phyloP scores from a whole-genome alignment of 2,329 filamentous ascomycete species.

The Fusarium sp. region DNA sequence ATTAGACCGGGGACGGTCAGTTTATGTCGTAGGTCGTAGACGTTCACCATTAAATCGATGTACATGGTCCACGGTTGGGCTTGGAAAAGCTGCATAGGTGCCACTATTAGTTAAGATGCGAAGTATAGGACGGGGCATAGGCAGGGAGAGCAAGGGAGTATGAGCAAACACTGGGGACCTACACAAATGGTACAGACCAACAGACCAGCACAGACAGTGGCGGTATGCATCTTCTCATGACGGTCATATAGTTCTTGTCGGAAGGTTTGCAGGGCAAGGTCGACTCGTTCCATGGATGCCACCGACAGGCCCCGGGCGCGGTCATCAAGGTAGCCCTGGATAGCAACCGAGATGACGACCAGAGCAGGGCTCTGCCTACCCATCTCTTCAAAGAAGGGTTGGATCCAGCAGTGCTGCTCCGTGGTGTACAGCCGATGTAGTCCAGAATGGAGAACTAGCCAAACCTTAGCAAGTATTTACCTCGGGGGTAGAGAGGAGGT shows the following conservation, averaged over 20 bases:
- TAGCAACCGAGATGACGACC: constrained; percentile 32
- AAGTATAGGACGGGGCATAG: neutral
- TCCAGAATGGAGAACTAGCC: constrained; percentile 32
- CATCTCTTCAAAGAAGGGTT: constrained; percentile 40
- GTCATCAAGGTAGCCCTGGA: constrained; percentile 41
- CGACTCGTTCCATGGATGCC: constrained; percentile 39
- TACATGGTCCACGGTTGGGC: constrained; percentile 39
- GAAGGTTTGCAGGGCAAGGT: constrained; percentile 37
- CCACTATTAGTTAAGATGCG: neutral
- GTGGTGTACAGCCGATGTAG: constrained; percentile 39
- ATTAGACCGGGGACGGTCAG: constrained; percentile 15
- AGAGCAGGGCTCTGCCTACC: constrained; percentile 39
- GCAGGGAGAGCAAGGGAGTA: neutral
- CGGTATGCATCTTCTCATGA: constrained; percentile 31
- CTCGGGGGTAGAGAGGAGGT: constrained; percentile 3
- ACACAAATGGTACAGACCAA: constrained; percentile 39
- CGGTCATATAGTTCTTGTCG: constrained; percentile 33
- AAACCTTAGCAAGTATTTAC: constrained; percentile 8
- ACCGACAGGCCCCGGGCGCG: constrained; percentile 27
- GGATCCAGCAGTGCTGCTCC: constrained; percentile 38
- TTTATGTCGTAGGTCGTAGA: constrained; percentile 31
- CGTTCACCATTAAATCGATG: constrained; percentile 38
- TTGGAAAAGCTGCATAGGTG: constrained; percentile 32
- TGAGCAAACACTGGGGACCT: constrained; percentile 3
- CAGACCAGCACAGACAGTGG: constrained; percentile 37